Base-by-base conservation (phyloP, 2,329 filamentous ascomycete species). In the Aspergillus sp. region DNA sequence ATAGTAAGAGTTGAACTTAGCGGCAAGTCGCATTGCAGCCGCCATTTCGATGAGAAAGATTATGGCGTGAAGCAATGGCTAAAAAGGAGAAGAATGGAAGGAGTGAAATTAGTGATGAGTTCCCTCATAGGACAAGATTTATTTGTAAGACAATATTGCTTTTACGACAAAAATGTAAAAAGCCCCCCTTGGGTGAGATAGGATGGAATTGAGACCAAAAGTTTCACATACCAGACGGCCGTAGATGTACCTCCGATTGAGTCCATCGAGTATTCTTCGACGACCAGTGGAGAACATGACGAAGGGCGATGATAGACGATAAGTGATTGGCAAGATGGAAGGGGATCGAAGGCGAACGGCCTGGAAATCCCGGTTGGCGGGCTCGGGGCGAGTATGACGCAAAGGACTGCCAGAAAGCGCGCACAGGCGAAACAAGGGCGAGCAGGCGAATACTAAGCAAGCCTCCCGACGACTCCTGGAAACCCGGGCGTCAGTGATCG, bases 1-100 rank as follows among this genome's bases (percentile, higher is more conserved):
- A 85, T 98, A 99, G 81, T 96, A 96, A 67, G 87, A 85, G 79
- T 96, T 97, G 83, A 96, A 99, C 74, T 92, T 91, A 70, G 91
- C 86, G 49, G 89, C 88, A 58, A 99, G 81, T 66, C 95, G 85
- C 67, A 89, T 90, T 64, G 94, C 86, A 76, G 96, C 88, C 60
- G 87, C 88, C 87, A 98, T 91, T 79, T 99, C 90, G 78, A 96
- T 84, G 48, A 97, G 77, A 75, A 96, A 90, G 64, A 97, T 85
- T 71, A 96, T 82, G 61, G 88, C 83, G 81, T 98, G 92, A 60
- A 98, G 82, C 58, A 98, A 82, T 71, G 95, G 94, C 95, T 98
- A 76, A 66, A 67, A 13, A 52, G 23, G 51, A 59, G 53, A 53
- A 58, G 61, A 2, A 8, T 15, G 59, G 62, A 58, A 49, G 30